Base-by-base conservation (phyloP, 805 yeast genomes). In the Starmerella khaoyaiensis region DNA sequence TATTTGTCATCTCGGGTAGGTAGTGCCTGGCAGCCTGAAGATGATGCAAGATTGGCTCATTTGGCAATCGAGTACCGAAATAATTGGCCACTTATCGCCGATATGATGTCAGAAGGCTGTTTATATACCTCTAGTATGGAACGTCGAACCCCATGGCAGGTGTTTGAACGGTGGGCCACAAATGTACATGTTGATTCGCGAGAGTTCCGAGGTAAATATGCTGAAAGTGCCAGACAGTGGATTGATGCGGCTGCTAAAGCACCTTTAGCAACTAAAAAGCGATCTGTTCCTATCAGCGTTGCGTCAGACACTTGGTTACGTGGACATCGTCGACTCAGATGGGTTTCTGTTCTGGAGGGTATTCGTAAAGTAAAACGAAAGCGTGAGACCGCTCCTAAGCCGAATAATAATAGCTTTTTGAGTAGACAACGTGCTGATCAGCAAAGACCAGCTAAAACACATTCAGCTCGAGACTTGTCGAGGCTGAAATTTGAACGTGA, bases 281-380 rank as follows among this genome's bases (percentile, higher is more conserved):
- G 96, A 43, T 80, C 86, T 6, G 75, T 90, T 0, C 96, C 97
- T 0, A 62, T 87, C 23, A 95, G 96, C 35, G 93, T 90, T n/a
- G 87, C 94, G 0, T 71, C 73, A 17, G 96, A 87, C 51, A 79
- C 93, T 0, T 79, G 84, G 32, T 96, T 87, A 57, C 63, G 97
- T 45, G 98, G 98, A 15, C 95, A 90, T 52, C 66, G 80, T 41
- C 67, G 93, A 37, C 64, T 87, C 41, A 70, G 97, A 46, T 90
- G 96, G 96, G 94, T 94, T 0, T 79, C 94, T 37, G 79, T 90
- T 82, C 82, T 90, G 63, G 98, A 90, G 55, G 95, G 94, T 1
- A 77, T 90, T 62, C 68, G 95, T 41, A 84, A 84, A 59, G 66
- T 79, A 48, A 82, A 86, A 77, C 74, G 82, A 48, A 86, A 86